phyloP scores from a whole-genome alignment of 2,329 filamentous ascomycete species.

The Thermothelomyces thermophilus region DNA sequence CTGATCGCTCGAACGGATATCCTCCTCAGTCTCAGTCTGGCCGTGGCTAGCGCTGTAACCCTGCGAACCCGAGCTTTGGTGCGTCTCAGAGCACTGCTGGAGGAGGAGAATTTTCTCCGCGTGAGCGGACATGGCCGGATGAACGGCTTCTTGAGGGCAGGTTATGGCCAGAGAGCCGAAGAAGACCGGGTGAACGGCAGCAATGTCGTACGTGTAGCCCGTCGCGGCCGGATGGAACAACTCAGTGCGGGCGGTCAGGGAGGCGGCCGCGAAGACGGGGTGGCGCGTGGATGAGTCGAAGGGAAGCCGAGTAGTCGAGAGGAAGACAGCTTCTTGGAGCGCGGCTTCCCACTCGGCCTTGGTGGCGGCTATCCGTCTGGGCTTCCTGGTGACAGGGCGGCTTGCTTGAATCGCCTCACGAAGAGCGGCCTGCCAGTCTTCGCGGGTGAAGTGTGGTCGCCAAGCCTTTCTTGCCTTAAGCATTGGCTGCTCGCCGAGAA shows the following conservation, averaged over 20 bases:
- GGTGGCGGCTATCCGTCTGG: conserved; percentile 20
- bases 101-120: conserved; percentile 17
- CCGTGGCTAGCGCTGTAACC: no score
- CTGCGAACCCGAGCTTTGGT: no score
- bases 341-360: conserved; percentile 33
- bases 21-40: no score
- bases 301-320: conserved; percentile 27
- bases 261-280: conserved; percentile 30
- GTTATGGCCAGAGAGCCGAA: conserved; percentile 26
- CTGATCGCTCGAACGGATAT: no score
- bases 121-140: conserved; percentile 24
- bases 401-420: conserved; percentile 1
- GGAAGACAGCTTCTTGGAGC: conserved; percentile 31
- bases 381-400: background rate
- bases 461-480: background rate
- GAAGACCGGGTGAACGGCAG: conserved; percentile 30
- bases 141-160: conserved; percentile 20
- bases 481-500: conserved; percentile 13
- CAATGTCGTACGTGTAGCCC: conserved; percentile 27
- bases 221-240: conserved; percentile 30
- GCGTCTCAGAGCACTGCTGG: no score
- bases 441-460: background rate
- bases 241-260: conserved; percentile 22
- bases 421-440: conserved; percentile 10
- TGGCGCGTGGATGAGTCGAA: conserved; percentile 30